These are phyloP conservation scores for Ramichloridium luteum DNA, from an alignment of 2,329 filamentous ascomycete species.

Conservation along the genomic window DNA sequence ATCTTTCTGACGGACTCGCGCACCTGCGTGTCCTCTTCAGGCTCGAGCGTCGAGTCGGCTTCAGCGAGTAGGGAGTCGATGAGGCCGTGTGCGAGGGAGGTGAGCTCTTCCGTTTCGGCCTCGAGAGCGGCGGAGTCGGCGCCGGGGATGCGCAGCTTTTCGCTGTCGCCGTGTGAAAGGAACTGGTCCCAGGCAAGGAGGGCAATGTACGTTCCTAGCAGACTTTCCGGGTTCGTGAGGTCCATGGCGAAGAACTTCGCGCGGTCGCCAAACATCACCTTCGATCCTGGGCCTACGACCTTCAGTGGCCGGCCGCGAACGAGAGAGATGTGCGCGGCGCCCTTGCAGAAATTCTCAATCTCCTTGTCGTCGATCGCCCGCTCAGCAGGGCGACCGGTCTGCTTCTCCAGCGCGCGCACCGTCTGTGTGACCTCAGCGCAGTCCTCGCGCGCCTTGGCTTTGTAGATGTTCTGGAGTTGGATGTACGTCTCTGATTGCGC, in stretches of 20 bases:
- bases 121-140: slow-evolving; percentile 25
- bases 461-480: slow-evolving; percentile 83
- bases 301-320: slow-evolving; percentile 53
- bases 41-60: slow-evolving; percentile 28
- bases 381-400: slow-evolving; percentile 30
- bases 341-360: slow-evolving; percentile 89
- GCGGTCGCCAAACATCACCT: slow-evolving; percentile 25
- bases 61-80: slow-evolving; percentile 32
- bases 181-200: slow-evolving; percentile 41
- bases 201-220: slow-evolving; percentile 38
- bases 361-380: slow-evolving; percentile 52
- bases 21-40: slow-evolving; percentile 29
- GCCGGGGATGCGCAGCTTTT: slow-evolving; percentile 28
- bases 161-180: slow-evolving; percentile 17
- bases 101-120: slow-evolving; percentile 28
- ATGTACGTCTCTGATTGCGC: slow-evolving; percentile 84
- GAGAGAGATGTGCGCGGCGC: slow-evolving; percentile 83
- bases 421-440: slow-evolving; percentile 57
- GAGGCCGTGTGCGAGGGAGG: slow-evolving; percentile 31
- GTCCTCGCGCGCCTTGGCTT: slow-evolving; percentile 70
- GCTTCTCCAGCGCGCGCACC: slow-evolving; percentile 45
- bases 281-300: slow-evolving; percentile 31
- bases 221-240: slow-evolving; percentile 32
- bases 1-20: slow-evolving; percentile 26
- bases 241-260: slow-evolving; percentile 36